Base-by-base conservation (phyloP, 169 alveolate species). In the Eimeria tenella region DNA sequence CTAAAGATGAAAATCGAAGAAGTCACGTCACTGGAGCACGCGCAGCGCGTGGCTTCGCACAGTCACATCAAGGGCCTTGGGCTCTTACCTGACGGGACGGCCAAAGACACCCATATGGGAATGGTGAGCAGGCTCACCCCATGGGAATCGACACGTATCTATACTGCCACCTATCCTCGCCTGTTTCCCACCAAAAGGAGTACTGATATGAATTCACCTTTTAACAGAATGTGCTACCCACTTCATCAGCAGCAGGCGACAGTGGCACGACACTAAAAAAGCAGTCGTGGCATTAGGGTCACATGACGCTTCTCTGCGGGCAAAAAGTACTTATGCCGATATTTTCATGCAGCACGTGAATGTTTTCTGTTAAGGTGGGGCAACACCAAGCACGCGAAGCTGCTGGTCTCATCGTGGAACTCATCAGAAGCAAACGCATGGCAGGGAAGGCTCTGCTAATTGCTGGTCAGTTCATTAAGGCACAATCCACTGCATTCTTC, bases 11-110 rank as follows among this genome's bases (percentile, higher is more conserved):
- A 83, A 55, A 86, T 92, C 74, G 95, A 92, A 21, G 96, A 96
- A 94, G 97, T 96, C 82, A 73, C 93, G n/a, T 96, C 97, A 63
- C 93, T 96, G 71, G 93, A 95, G 70, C 92, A 95, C 81, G 95
- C 96, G 23, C 94, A 94, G 96, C 97, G 99, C 93, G 98, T 99
- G 50, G 99, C 99, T 58, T 97, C 99, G 56, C 99, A 99, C 95
- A 97, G 99, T 93, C 99, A 99, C 96, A 98, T 99, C 90, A 99
- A 99, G 97, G 99, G 99, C 75, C 97, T 99, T 4, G 99, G 99
- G 31, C 98, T 99, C 49, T 96, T 97, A 75, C 99, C 99, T 87
- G 99, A 98, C 93, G 99, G 98, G 49, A 52, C 96, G 5, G 99
- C 96, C 88, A 96, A 93, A 97, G 98, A 50, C 84, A 96, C 71